Evolutionary conservation across 768 basidiomycete genomes (phyloP), one percentile per base, ranked within the genome.

Genomic region (Goffeauzyma gilvescens): DNA sequence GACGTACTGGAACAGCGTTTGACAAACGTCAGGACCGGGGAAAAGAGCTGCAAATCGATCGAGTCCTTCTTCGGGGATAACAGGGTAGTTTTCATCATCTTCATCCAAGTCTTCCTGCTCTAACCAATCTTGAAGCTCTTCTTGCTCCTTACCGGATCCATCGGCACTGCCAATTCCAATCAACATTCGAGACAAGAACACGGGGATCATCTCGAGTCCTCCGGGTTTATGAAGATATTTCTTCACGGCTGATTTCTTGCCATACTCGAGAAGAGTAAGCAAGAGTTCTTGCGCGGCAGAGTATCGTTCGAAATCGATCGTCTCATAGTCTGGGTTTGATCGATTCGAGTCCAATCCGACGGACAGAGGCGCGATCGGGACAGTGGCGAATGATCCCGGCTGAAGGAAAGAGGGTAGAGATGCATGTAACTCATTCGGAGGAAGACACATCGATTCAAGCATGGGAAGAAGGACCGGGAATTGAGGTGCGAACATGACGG

Each of bases 51-150:
- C n/a, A n/a, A n/a, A n/a, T n/a, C 28, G 28, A 30, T 9, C 28
- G n/a, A n/a, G 28, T 9, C n/a, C n/a, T 30, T 39, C 38, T 23
- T 45, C 38, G 18, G 37, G 44, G 22, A 45, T 45, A 14, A 39
- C 38, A 5, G 38, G 38, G 20, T 39, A 38, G 9, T 40, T 32
- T 9, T 45, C 44, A 20, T 45, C 44, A 9, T 45, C 44, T 18
- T 38, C 37, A 10, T 45, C 37, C 22, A 45, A 26, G 9, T 41
- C 45, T 20, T 34, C 33, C 39, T 33, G 27, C 14, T 41, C 39
- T 13, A 47, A 6, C 45, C 41, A 42, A 13, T 31, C 31, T 20
- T 41, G 4, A 5, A 47, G 21, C 32, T 13, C 18, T 15, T 9
- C 17, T n/a, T 22, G 17, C 33, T 34, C 41, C 9, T 25, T 40